phyloP scores from a whole-genome alignment of 768 basidiomycete species.

The Hortiboletus campestris region DNA sequence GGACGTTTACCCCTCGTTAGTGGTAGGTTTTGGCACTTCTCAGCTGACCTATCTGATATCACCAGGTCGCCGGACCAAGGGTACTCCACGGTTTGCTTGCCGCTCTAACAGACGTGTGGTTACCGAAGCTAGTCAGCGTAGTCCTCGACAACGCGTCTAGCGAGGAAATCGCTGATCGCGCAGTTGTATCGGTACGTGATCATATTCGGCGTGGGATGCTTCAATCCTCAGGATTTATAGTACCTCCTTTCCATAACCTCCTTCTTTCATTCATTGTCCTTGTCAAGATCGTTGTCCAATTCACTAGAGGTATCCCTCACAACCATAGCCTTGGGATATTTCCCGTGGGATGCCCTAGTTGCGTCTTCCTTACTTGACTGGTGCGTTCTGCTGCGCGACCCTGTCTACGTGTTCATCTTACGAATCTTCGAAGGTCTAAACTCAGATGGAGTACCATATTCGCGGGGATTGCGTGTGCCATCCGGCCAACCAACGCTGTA shows the following conservation, averaged over 20 bases:
- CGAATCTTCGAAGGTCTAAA: conserved; percentile 32
- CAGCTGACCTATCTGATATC: background rate
- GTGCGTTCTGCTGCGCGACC: conserved; percentile 9
- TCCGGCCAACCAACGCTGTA: conserved; percentile 86
- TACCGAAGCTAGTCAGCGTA: conserved; percentile 57
- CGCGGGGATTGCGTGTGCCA: conserved; percentile 74
- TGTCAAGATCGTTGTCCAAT: conserved; percentile 89
- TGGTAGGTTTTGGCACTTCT: conserved; percentile 51
- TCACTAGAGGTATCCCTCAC: conserved; percentile 89
- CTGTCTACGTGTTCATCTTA: conserved; percentile 22
- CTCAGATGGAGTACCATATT: conserved; percentile 44
- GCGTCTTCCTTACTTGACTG: conserved; percentile 23
- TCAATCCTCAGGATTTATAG: conserved; percentile 39
- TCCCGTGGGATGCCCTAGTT: conserved; percentile 62
- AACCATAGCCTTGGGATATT: conserved; percentile 70
- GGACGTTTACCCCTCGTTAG: conserved; percentile 45
- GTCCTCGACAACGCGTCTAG: conserved; percentile 56
- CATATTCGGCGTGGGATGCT: background rate
- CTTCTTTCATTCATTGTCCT: conserved; percentile 80
- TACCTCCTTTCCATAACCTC: conserved; percentile 78
- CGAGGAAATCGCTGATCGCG: conserved; percentile 21
- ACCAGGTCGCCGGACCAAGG: conserved; percentile 71
- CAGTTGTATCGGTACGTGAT: conserved; percentile 58
- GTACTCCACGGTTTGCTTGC: conserved; percentile 75
- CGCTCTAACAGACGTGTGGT: conserved; percentile 75